These are phyloP conservation scores for Drechslerella dactyloides DNA, from an alignment of 2,329 filamentous ascomycete genomes.

Conservation along the genomic window DNA sequence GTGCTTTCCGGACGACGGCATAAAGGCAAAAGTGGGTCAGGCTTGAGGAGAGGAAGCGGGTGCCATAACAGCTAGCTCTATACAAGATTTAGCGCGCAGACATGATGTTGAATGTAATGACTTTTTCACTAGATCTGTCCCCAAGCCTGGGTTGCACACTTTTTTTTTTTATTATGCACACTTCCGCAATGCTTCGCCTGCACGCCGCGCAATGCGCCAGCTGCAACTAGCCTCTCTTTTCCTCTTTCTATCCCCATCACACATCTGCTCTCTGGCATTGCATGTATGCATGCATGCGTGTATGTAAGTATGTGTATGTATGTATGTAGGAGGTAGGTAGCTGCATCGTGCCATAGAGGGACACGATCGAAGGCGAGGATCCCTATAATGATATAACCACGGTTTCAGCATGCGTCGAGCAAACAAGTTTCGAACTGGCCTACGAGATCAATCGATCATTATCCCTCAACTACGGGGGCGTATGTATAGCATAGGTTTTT, in stretches of 20 bases:
- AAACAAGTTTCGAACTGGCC: neutral
- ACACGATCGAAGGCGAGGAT: neutral
- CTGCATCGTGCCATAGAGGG: neutral
- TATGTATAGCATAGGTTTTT: neutral
- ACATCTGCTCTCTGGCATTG: neutral
- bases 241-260: neutral
- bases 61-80: slow-evolving; percentile 27
- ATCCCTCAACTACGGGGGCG: neutral
- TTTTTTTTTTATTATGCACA: slow-evolving; percentile 4
- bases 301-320: too few species aligned
- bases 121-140: slow-evolving; percentile 46
- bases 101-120: slow-evolving; percentile 51
- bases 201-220: neutral
- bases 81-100: slow-evolving; percentile 51
- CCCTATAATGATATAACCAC: neutral
- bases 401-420: neutral
- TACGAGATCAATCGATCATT: slow-evolving; percentile 2
- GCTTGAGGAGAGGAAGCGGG: slow-evolving; percentile 26
- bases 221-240: neutral
- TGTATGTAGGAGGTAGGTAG: too few species aligned
- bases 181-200: neutral
- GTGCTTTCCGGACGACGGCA: neutral
- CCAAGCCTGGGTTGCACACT: slow-evolving; percentile 34
- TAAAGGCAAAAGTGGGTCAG: slow-evolving; percentile 19
- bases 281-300: too few species aligned